Conservation (phyloP, 108 stramenopile species). For the Fragilaria radians region DNA sequence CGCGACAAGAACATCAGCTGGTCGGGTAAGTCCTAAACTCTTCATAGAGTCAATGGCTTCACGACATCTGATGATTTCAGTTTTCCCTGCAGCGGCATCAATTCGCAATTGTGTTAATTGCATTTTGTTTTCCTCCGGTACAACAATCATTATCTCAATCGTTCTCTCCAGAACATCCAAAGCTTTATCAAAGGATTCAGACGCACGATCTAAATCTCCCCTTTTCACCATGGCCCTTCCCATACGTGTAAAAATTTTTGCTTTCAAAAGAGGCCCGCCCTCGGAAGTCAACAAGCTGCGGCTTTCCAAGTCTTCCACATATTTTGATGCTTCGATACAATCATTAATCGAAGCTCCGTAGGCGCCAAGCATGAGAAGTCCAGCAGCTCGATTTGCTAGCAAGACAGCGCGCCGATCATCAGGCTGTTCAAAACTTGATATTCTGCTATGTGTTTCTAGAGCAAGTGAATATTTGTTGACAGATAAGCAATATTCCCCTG, state of each 20-base stretch:
- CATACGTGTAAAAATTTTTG: slow-evolving; percentile 57
- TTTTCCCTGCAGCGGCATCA: slow-evolving; percentile 48
- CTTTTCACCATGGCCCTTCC: slow-evolving; percentile 53
- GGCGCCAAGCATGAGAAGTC: slow-evolving; percentile 68
- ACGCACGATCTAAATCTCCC: slow-evolving; percentile 51
- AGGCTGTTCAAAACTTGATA: slow-evolving; percentile 2
- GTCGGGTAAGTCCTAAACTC: slow-evolving; percentile 1
- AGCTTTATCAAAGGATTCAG: slow-evolving; percentile 39
- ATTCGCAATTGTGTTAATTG: slow-evolving; percentile 49
- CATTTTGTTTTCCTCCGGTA: slow-evolving; percentile 22
- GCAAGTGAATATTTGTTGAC: slow-evolving; percentile 52
- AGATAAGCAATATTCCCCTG: slow-evolving; percentile 40
- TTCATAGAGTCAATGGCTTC: slow-evolving; percentile 32
- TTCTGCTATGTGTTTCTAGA: slow-evolving; percentile 28
- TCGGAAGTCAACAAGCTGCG: slow-evolving; percentile 12
- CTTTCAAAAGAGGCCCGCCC: slow-evolving; percentile 30
- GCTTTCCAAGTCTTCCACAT: not conserved
- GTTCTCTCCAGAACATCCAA: slow-evolving; percentile 16
- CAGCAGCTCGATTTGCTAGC: slow-evolving; percentile 75
- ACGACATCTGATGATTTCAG: slow-evolving; percentile 41
- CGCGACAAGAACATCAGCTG: slow-evolving; percentile 6
- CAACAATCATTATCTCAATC: slow-evolving; percentile 1
- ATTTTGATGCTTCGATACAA: not conserved
- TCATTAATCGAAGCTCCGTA: slow-evolving; percentile 38
- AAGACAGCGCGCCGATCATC: slow-evolving; percentile 52